phyloP scores from a whole-genome alignment of 495 filamentous ascomycete species.

The Parmelia sp. region DNA sequence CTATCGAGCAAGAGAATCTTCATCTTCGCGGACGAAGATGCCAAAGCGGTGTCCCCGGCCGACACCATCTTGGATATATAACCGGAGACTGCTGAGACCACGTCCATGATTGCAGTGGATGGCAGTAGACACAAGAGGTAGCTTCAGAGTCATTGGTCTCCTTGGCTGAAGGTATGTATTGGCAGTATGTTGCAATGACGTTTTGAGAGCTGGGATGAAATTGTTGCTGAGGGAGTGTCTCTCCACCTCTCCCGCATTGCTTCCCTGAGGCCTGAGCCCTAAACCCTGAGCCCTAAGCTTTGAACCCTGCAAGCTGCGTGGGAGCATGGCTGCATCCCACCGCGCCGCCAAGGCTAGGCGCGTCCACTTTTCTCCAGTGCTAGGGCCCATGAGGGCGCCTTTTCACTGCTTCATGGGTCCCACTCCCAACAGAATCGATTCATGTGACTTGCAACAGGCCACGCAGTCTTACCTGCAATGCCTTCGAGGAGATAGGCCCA shows the following conservation, averaged over 20 bases:
- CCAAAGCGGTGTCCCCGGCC: conserved; percentile 64
- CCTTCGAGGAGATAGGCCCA: background rate
- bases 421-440: background rate
- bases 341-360: conserved; percentile 3
- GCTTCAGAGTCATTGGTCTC: background rate
- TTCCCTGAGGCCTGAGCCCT: too few relatives aligned
- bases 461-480: background rate
- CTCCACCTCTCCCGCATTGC: too few relatives aligned
- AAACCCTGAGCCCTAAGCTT: too few relatives aligned
- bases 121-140: background rate
- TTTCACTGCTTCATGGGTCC: background rate
- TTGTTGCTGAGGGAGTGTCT: background rate
- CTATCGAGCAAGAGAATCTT: conserved; percentile 93
- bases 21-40: conserved; percentile 83
- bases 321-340: background rate
- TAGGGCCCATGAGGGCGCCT: too few relatives aligned
- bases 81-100: conserved; percentile 83
- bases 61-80: conserved; percentile 98
- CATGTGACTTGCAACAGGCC: background rate
- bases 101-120: conserved; percentile 60
- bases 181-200: background rate
- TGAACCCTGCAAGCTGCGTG: too few relatives aligned
- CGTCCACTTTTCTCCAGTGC: background rate
- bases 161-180: background rate
- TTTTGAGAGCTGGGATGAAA: background rate